Conservation (phyloP, 2,329 filamentous ascomycete species). For the Elsinoe necatrix region DNA sequence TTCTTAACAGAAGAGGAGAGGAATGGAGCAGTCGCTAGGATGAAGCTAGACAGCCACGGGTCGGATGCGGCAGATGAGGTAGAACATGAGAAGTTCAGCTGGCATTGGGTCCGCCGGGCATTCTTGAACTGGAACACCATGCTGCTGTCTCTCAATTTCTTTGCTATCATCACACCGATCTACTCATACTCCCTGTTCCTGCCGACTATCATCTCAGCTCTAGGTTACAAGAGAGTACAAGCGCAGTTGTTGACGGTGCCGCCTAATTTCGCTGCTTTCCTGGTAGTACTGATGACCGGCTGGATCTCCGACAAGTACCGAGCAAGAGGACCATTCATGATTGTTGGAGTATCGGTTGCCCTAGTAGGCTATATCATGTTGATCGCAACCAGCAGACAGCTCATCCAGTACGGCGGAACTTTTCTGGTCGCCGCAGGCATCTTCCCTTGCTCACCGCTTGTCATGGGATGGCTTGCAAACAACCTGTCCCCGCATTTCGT, state of each 20-base stretch:
- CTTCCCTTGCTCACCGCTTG: constrained; percentile 20
- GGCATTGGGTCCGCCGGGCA: constrained; percentile 22
- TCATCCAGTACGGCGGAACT: constrained; percentile 32
- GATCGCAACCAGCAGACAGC: constrained; percentile 25
- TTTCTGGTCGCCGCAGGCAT: constrained; percentile 30
- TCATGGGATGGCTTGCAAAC: constrained; percentile 32
- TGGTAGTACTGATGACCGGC: constrained; percentile 29
- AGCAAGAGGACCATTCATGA: constrained; percentile 29
- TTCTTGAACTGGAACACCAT: constrained; percentile 23
- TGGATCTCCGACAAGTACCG: constrained; percentile 29
- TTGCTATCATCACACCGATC: constrained; percentile 25
- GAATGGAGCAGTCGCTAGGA: constrained; percentile 22
- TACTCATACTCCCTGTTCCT: constrained; percentile 42
- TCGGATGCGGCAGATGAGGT: constrained; percentile 18
- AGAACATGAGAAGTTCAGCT: constrained; percentile 21
- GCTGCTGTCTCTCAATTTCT: constrained; percentile 21
- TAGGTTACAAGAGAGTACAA: constrained; percentile 35
- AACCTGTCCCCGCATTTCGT: constrained; percentile 39
- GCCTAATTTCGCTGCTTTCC: constrained; percentile 30
- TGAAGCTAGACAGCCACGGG: constrained; percentile 24
- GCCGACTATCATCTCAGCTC: constrained; percentile 37
- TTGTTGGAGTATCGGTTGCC: constrained; percentile 26
- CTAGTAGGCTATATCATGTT: constrained; percentile 33
- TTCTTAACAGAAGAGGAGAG: constrained; percentile 25
- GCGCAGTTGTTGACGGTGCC: constrained; percentile 33